These are phyloP conservation scores for Reutealis trisperma DNA, from an alignment of 345 rosid species.

Conservation along the genomic window DNA sequence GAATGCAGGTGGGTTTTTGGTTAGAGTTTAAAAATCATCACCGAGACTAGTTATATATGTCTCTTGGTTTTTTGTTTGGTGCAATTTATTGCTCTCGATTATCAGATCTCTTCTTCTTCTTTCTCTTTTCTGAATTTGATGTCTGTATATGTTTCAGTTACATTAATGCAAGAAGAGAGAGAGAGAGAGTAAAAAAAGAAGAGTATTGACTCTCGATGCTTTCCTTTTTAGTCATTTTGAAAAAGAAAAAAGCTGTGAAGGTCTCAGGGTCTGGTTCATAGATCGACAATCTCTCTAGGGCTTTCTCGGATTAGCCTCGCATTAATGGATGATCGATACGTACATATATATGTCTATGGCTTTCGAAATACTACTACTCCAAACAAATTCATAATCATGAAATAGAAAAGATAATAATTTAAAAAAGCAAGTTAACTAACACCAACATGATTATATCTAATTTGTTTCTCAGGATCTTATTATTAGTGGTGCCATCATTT, in stretches of 20 bases:
- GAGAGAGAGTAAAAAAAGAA: neutral
- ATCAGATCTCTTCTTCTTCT: conserved; percentile 6
- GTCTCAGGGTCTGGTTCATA: conserved; percentile 16
- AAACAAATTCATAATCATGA: conserved; percentile 12
- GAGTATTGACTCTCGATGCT: conserved; percentile 16
- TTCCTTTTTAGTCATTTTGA: conserved; percentile 17
- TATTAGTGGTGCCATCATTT: conserved; percentile 26
- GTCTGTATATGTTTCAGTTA: conserved; percentile 39
- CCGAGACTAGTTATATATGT: conserved; percentile 4
- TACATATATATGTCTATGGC: conserved; percentile 7
- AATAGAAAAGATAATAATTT: conserved; percentile 2
- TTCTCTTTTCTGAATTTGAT: conserved; percentile 32
- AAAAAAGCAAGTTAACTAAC: neutral
- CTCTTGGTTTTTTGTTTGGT: conserved; percentile 29
- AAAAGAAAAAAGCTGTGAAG: conserved; percentile 25
- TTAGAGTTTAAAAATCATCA: conserved; percentile 31
- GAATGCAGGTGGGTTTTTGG: conserved; percentile 47
- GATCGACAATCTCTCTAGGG: conserved; percentile 39
- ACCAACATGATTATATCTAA: conserved; percentile 8
- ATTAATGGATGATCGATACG: conserved; percentile 32
- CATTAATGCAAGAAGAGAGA: conserved; percentile 35
- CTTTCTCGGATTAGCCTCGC: conserved; percentile 40
- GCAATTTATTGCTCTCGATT: conserved; percentile 31
- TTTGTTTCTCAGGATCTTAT: conserved; percentile 24
- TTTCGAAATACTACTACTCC: conserved; percentile 8